Evolutionary conservation across 768 basidiomycete species (phyloP), one percentile per base, ranked within the genome.

Genomic region (Agaricus blazei): DNA sequence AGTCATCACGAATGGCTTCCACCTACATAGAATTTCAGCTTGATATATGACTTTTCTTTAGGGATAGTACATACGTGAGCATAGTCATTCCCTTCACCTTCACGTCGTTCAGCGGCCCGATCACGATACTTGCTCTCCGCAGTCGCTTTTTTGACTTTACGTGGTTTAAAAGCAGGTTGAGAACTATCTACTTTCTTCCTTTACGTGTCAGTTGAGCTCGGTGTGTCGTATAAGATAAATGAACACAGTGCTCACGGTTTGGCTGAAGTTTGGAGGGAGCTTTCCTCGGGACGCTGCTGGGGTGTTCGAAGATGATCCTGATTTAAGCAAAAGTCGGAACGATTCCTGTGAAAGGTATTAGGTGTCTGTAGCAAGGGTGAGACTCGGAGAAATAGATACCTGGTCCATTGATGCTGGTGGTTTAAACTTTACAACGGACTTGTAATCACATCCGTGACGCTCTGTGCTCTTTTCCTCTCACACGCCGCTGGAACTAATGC

Each of bases 1-100:
- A 94, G 57, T 92, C 90, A 52, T 91, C 87, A 1, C 90, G 71
- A 9, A 95, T 71, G 9, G 90, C 84, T 66, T 92, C 90, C 29
- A 91, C 83, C 85, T 92, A 57, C 26, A 58, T 26, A 45, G 29
- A n/a, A 12, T 23, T 28, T 34, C 43, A 29, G 15, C 1, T 7
- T 1, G 11, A 28, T 28, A 9, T 44, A 41, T 31, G 12, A 15
- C 9, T 19, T 15, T 38, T 48, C 11, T 29, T 19, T 19, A 19
- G 19, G 15, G 8, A 46, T 26, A 50, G 4, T 23, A 64, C 70
- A 28, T 59, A 87, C 89, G 67, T 87, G 73, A 0, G 88, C 87
- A 68, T 84, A 92, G 62, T 93, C 90, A 60, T 83, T 84, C 12
- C 76, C 84, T 46, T 73, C 71, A 1, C 89, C 91, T 4, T 65